Base-by-base conservation (phyloP, 2,329 filamentous ascomycete genomes). In the Pseudocercospora eumusae region DNA sequence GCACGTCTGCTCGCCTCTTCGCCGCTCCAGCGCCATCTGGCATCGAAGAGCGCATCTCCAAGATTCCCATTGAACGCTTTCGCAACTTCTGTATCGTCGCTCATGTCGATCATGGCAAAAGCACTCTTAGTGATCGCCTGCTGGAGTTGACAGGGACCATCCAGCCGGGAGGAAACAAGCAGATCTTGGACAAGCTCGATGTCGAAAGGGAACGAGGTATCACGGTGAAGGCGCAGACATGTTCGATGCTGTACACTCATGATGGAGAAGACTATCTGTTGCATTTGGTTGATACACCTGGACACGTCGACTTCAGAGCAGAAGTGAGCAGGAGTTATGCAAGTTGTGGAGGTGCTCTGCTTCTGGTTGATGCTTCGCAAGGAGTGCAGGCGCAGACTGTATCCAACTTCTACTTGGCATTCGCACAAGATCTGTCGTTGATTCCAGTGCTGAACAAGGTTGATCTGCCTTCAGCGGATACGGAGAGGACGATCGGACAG, bases 1-100 rank as follows among this genome's bases (percentile, higher is more conserved):
- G 62, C 61, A 62, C 63, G 21, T 59, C 65, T 45, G 53, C 61
- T 28, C 62, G 65, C 33, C 45, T 42, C 31, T 45, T 59, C 15
- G 65, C 60, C 44, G 79, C 79, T 31, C 77, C 77, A 64, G 66
- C 75, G 18, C 75, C 75, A 62, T 74, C 81, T n/a, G 81, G 83
- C 23, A 80, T 89, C 21, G 86, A 89, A 74, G 78, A 80, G 61
- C 81, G 86, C 67, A 92, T 93, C 63, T 81, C 86, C 15, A 86
- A 85, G 5, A 93, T 93, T 59, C 90, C 90, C 2, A 88, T 93
- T 71, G 86, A 89, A 61, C 85, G 90, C 20, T 93, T 85, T 72
- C 89, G 95, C 66, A 99, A 99, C 77, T 99, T 99, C 76, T 99
- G 95, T 78, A 98, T 99, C 72, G 93, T 99, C 56, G 95, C 95